A percentile compares a stretch with the other conserved stretches of the same genome.
Conservation (phyloP, 129 eudicot species). For the Flaveria robusta region DNA sequence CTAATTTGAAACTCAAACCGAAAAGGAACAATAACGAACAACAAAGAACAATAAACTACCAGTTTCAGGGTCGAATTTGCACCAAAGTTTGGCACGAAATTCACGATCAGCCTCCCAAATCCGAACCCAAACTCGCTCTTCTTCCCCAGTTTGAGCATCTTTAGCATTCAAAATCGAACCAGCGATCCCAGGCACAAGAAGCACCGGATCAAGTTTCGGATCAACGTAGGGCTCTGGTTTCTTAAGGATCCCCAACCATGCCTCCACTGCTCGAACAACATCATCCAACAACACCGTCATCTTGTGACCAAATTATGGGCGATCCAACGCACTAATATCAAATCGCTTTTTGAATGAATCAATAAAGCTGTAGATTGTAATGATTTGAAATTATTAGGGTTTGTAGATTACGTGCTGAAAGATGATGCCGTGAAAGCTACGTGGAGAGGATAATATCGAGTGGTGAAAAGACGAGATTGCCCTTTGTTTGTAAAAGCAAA, state of each 20-base stretch:
- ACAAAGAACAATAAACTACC: slow-evolving; percentile 37
- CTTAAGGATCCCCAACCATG: slow-evolving; percentile 65
- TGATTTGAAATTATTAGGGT: slow-evolving; percentile 22
- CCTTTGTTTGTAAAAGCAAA: not conserved
- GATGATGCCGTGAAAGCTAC: slow-evolving; percentile 33
- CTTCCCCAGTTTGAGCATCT: slow-evolving; percentile 57
- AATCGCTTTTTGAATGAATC: not conserved
- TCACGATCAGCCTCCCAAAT: slow-evolving; percentile 85
- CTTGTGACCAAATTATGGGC: not conserved
- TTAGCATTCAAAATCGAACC: slow-evolving; percentile 86
- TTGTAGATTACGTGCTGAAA: slow-evolving; percentile 24
- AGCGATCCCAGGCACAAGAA: slow-evolving; percentile 87
- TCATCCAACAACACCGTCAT: slow-evolving; percentile 87
- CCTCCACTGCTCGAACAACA: slow-evolving; percentile 71
- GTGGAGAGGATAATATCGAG: slow-evolving; percentile 21
- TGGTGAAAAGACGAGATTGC: not conserved
- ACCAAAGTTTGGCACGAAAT: slow-evolving; percentile 89
- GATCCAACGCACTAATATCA: not conserved
- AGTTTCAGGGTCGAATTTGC: slow-evolving; percentile 66
- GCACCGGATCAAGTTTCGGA: slow-evolving; percentile 90
- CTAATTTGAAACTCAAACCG: not conserved
- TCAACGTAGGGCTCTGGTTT: slow-evolving; percentile 68
- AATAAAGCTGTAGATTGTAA: not conserved
- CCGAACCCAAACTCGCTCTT: slow-evolving; percentile 94
- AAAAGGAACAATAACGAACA: not conserved